Conservation (phyloP, 352 stramenopile genomes). For the Detonula confervacea region DNA sequence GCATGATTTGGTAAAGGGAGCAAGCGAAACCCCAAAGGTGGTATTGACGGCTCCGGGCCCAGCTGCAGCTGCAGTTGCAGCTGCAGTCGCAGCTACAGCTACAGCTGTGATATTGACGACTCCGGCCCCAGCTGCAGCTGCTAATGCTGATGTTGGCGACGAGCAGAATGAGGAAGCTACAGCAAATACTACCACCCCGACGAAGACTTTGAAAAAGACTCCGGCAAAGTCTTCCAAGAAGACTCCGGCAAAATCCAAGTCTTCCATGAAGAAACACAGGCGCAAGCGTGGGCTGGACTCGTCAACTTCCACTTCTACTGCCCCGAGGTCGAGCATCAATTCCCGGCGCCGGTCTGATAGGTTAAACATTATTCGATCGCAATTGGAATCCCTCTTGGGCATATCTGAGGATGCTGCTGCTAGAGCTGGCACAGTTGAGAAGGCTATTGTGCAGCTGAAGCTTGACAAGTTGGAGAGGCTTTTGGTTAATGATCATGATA, state of each 20-base stretch:
- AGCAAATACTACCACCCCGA: background rate
- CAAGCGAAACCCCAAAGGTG: too few relatives aligned
- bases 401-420: background rate
- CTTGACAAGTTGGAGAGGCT: constrained; percentile 51
- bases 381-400: constrained; percentile 44
- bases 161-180: background rate
- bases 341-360: constrained; percentile 39
- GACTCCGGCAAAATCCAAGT: constrained; percentile 15
- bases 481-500: constrained; percentile 19
- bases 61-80: too few relatives aligned
- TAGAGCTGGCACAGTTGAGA: constrained; percentile 16
- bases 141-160: constrained; percentile 4
- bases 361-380: constrained; percentile 27
- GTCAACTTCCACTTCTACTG: background rate
- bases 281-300: constrained; percentile 16
- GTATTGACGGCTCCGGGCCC: too few relatives aligned
- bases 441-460: constrained; percentile 37
- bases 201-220: background rate
- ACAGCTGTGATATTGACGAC: too few relatives aligned
- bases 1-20: background rate
- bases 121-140: constrained; percentile 1
- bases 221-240: background rate
- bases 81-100: too few relatives aligned
- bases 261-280: constrained; percentile 12
- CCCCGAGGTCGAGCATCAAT: constrained; percentile 12